Percentiles rank a stretch among this genome's conserved stretches.
Evolutionary conservation across 352 stramenopile species (phyloP).

Genomic region (Peronospora farinosa): DNA sequence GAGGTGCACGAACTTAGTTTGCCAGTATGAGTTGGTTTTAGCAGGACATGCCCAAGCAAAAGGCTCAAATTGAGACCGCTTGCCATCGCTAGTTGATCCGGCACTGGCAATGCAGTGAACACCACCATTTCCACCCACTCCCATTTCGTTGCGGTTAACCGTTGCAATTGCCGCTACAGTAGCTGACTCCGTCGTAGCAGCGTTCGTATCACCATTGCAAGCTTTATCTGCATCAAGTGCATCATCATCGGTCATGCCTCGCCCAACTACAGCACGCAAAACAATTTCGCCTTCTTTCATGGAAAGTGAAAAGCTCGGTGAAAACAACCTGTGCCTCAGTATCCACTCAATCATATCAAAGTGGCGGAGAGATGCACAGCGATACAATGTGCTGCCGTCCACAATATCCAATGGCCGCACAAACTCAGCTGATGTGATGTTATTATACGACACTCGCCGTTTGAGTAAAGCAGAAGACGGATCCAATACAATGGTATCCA

Average conservation of each 20-base stretch:
- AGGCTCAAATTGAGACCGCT: conserved; percentile 11
- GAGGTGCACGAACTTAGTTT: conserved; percentile 22
- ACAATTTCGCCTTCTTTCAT: conserved; percentile 26
- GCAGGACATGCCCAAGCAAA: conserved; percentile 32
- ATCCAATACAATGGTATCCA: conserved; percentile 7
- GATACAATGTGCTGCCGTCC: conserved; percentile 22
- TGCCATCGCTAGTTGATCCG: conserved; percentile 3
- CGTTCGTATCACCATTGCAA: not conserved
- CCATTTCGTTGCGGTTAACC: conserved; percentile 9
- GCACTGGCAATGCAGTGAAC: conserved; percentile 7
- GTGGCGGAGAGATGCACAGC: conserved; percentile 11
- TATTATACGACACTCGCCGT: conserved; percentile 21
- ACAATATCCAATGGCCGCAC: conserved; percentile 20
- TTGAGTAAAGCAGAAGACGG: conserved; percentile 11
- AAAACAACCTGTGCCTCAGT: conserved; percentile 12
- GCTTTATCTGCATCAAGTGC: conserved; percentile 6
- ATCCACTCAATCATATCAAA: conserved; percentile 35
- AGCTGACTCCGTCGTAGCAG: not conserved
- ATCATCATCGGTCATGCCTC: conserved; percentile 13
- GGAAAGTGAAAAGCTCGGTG: conserved; percentile 17
- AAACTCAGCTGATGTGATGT: conserved; percentile 8
- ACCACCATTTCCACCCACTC: not conserved
- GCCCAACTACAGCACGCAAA: conserved; percentile 20
- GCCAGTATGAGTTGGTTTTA: conserved; percentile 27
- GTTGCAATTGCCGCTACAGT: conserved; percentile 4